phyloP scores from a whole-genome alignment of 2,329 filamentous ascomycete species.

The Diaporthe batatas region DNA sequence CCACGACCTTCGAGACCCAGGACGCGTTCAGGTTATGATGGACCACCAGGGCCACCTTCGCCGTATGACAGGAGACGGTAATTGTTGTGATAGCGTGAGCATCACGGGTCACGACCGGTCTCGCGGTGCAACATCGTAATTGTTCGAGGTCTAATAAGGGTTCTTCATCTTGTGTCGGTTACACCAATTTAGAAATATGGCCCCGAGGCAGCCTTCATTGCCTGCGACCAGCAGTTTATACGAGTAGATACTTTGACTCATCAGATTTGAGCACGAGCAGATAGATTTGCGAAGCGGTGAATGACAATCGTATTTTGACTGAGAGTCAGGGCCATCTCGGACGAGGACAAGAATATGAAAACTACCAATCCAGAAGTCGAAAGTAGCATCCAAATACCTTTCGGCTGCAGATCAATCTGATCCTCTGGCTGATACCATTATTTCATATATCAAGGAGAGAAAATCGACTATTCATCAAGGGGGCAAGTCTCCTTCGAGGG shows the following conservation, averaged over 20 bases:
- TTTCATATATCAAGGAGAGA: conserved; percentile 9
- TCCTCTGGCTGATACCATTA: conserved; percentile 25
- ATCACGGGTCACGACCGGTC: no score
- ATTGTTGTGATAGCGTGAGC: background rate
- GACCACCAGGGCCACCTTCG: conserved; percentile 10
- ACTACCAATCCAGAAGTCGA: conserved; percentile 6
- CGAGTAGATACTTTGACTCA: no score
- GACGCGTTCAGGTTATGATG: conserved; percentile 33
- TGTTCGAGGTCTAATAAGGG: background rate
- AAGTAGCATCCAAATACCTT: background rate
- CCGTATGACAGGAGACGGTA: conserved; percentile 28
- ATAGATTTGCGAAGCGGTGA: background rate
- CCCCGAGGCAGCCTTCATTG: background rate
- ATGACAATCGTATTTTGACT: conserved; percentile 28
- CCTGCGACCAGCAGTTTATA: background rate
- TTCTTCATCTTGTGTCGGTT: no score
- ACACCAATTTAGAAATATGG: background rate
- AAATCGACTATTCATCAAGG: conserved; percentile 3
- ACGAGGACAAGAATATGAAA: conserved; percentile 2
- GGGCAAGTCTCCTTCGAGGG: background rate
- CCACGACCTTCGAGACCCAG: conserved; percentile 28
- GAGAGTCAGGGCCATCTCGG: background rate
- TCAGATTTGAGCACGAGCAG: background rate
- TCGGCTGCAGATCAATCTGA: conserved; percentile 23
- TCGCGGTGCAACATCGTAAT: background rate